Evolutionary conservation across 139 green algal genomes (phyloP).

Genomic region (Raphidocelis subcapitata): DNA sequence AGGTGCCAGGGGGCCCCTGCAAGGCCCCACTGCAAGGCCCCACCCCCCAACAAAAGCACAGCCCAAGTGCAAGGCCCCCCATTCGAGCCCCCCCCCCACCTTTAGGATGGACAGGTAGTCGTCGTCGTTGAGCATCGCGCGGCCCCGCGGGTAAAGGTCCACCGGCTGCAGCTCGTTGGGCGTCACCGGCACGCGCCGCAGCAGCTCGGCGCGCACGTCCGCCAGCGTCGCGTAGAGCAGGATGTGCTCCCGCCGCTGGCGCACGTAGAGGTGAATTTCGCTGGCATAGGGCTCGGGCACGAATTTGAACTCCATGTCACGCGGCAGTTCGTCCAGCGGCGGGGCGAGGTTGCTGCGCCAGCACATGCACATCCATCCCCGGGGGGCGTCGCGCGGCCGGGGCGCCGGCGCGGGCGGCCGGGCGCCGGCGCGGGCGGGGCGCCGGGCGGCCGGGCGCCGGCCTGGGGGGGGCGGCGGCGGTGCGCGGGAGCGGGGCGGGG

Average conservation of each 20-base stretch:
- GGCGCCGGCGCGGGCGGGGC: too few species aligned
- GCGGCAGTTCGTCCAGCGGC: background rate
- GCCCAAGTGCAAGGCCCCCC: too few species aligned
- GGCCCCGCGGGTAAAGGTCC: conserved; percentile 40
- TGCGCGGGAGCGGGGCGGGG: too few species aligned
- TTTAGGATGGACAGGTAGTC: conserved; percentile 58
- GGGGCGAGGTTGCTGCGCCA: conserved; percentile 13
- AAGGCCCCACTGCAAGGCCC: too few species aligned
- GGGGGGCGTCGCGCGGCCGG: too few species aligned
- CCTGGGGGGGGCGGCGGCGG: too few species aligned
- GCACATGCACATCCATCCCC: conserved; percentile 33
- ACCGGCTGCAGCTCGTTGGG: conserved; percentile 33
- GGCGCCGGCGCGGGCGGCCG: too few species aligned
- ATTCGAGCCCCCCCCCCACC: too few species aligned
- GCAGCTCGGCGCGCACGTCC: conserved; percentile 48
- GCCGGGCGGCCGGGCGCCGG: too few species aligned
- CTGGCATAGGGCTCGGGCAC: conserved; percentile 48
- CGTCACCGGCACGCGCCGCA: conserved; percentile 39
- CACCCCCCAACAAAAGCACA: too few species aligned
- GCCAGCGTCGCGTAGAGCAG: conserved; percentile 33
- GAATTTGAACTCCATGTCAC: conserved; percentile 13
- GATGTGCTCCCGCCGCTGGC: conserved; percentile 47
- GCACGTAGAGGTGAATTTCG: conserved; percentile 56
- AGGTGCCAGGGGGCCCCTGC: too few species aligned
- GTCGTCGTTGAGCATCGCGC: conserved; percentile 43